Evolutionary conservation across 164 flowering plant genomes (phyloP), one percentile per base, ranked within the genome.

Genomic region (Sextonia rubra): DNA sequence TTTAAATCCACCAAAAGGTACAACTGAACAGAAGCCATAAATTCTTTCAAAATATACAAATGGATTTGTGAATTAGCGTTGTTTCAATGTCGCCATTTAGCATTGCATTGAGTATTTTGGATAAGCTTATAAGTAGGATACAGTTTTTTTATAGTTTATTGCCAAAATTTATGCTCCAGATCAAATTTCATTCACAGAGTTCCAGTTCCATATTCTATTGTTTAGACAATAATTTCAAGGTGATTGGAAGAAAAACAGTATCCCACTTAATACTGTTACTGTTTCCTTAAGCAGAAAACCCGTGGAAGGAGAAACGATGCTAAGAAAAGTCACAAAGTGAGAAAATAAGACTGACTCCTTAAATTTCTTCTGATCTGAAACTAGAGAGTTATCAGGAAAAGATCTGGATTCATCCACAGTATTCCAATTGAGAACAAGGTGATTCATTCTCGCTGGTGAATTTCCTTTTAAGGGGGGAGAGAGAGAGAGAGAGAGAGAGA

Each of bases 371-470:
- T 82, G 87, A 67, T 69, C 76, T 60, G 77, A 56, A 22, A 73
- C 58, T 62, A 83, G 72, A 30, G 37, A 78, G 55, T 78, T 68
- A 73, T 80, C 49, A 20, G 64, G 70, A n/a, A 65, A 65, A 26
- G 37, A 17, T 58, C 52, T 73, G 23, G 70, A 18, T 30, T 58
- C 85, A 68, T 73, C 78, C 72, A 79, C 86, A 73, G 81, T 76
- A 66, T 79, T 83, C 88, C 90, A 83, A 71, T 82, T 83, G 52
- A 85, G 82, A 67, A 85, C 47, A 62, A 76, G 77, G 63, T 72
- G 75, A 74, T 85, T 85, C 92, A 86, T 85, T 58, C 74, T 77
- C 73, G 0, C 6, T 52, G 7, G 14, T 20, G n/a, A 52, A 5
- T 29, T 64, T 64, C n/a, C 67, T 29, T 64, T 64, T 29, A 17